Base-by-base conservation (phyloP, 495 filamentous ascomycete genomes). In the Penicillium daleae region DNA sequence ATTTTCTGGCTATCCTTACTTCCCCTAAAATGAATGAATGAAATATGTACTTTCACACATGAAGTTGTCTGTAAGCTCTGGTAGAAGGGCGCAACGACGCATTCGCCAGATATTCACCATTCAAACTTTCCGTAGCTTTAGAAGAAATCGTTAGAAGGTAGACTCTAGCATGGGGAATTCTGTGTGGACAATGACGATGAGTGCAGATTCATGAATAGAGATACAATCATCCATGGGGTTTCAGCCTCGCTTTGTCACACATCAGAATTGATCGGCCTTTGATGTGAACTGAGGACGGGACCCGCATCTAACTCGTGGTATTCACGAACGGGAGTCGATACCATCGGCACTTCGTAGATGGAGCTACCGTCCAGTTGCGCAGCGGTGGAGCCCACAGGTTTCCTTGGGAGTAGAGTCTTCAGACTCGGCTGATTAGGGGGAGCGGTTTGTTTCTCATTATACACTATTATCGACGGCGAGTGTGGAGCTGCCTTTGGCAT, bases 261-360 rank as follows among this genome's bases (percentile, higher is more conserved):
- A 26, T 66, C 57, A 4, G 59, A 46, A n/a, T 71, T 3, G 7
- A 71, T 66, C 6, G 68, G 66, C 32, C 59, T 66, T 40, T 71
- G 68, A 22, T 71, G 68, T 21, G 58, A 59, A 40, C 68, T 49
- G 12, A 46, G 56, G 0, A 71, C 55, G 9, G 66, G 68, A 6
- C 68, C 68, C 0, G 62, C 68, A n/a, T 71, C 68, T 21, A 71
- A 21, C 37, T 71, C 66, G 26, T 71, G 58, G 42, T 64, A 66
- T 39, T 62, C 63, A 17, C 53, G 63, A 4, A 64, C 40, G 2
- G 66, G 66, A 13, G 63, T 64, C 7, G 48, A 37, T 2, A 37
- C 60, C 27, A 50, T 39, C 0, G 66, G 42, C 1, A 57, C 63
- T 54, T 71, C 68, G 35, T 71, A 59, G 12, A 71, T 60, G 6